Percentiles rank a stretch among this genome's conserved stretches.
phyloP scores from a whole-genome alignment of 2,329 filamentous ascomycete genomes.

The Beauveria sp. region DNA sequence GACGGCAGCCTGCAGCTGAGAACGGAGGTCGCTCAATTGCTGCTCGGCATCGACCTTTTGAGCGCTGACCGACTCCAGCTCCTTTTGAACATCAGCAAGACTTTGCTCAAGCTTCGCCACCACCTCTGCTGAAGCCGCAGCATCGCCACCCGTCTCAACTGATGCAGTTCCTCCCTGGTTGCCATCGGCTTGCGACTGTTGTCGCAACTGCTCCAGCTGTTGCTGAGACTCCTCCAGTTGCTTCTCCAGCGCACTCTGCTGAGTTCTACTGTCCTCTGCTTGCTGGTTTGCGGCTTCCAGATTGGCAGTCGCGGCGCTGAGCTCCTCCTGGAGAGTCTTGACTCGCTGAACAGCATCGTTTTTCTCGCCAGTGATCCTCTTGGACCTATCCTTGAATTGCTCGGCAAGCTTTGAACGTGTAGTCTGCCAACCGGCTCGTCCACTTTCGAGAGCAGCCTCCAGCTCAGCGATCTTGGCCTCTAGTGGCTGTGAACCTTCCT shows the following conservation, averaged over 20 bases:
- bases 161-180: constrained; percentile 29
- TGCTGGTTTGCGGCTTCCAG: constrained; percentile 41
- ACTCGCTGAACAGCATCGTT: constrained; percentile 44
- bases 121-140: constrained; percentile 39
- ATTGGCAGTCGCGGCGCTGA: constrained; percentile 44
- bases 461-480: constrained; percentile 45
- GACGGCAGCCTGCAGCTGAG: constrained; percentile 54
- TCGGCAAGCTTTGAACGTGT: constrained; percentile 47
- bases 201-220: constrained; percentile 31
- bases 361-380: constrained; percentile 46
- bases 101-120: constrained; percentile 41
- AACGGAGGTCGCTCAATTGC: constrained; percentile 46
- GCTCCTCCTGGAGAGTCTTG: constrained; percentile 42
- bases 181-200: constrained; percentile 23
- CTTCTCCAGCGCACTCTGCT: constrained; percentile 31
- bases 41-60: constrained; percentile 64
- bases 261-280: constrained; percentile 23
- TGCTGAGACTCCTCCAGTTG: constrained; percentile 37
- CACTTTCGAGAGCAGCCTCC: constrained; percentile 44
- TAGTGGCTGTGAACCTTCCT: constrained; percentile 42
- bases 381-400: constrained; percentile 56
- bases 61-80: constrained; percentile 57
- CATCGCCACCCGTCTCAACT: constrained; percentile 28
- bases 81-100: constrained; percentile 42
- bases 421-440: constrained; percentile 46